phyloP scores from a whole-genome alignment of 2,329 filamentous ascomycete species.

The Pseudogymnoascus sp. region DNA sequence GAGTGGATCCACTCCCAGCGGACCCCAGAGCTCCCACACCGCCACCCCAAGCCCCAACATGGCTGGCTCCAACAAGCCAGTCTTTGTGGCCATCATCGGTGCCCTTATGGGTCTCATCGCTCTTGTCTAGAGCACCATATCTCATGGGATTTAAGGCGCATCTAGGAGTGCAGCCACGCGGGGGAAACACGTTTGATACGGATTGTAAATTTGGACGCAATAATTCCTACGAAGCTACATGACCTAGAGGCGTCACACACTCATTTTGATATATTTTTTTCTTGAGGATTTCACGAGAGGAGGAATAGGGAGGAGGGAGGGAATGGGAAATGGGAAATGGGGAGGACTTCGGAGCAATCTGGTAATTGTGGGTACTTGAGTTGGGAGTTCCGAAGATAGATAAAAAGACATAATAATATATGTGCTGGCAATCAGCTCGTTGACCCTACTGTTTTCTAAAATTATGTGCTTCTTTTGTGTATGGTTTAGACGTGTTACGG shows the following conservation, averaged over 20 bases:
- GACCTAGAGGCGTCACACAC: conserved; percentile 3
- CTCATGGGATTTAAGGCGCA: background rate
- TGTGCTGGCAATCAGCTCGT: background rate
- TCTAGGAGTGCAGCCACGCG: background rate
- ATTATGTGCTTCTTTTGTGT: background rate
- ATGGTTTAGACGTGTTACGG: background rate
- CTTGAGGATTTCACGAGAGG: background rate
- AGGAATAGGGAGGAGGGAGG: background rate
- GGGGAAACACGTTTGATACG: background rate
- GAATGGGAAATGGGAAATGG: background rate
- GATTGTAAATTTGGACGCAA: background rate
- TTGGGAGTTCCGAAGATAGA: background rate
- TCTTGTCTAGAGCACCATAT: conserved; percentile 12
- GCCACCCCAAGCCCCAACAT: conserved; percentile 13
- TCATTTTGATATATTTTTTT: background rate
- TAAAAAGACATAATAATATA: background rate
- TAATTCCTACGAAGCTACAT: conserved; percentile 4
- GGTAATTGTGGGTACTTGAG: conserved; percentile 4
- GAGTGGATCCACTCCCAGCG: background rate
- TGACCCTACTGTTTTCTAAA: background rate
- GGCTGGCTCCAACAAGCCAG: conserved; percentile 22
- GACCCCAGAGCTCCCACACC: background rate
- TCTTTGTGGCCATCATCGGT: conserved; percentile 22
- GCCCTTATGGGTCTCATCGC: conserved; percentile 24
- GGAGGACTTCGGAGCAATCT: background rate